Base-by-base conservation (phyloP, 768 basidiomycete genomes). In the Boletus rubropictus region DNA sequence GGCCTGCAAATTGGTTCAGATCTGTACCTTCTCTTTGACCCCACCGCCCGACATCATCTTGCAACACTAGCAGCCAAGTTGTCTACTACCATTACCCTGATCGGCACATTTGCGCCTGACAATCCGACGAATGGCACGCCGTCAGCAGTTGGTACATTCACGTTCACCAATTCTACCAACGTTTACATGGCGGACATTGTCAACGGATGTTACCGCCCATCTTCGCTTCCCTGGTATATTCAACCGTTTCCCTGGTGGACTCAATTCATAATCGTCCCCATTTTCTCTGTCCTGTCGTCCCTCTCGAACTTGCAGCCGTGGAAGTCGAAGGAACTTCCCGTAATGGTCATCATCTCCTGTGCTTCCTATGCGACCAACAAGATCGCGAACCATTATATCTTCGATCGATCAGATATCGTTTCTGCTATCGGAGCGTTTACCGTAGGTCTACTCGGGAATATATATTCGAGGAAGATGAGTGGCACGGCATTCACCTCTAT, bases 401-500 rank as follows among this genome's bases (percentile, higher is more conserved):
- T 88, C 70, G 82, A 85, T 63, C 82, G 86, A 14, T 86, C 86
- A 5, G 89, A 92, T 56, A 71, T 91, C 37, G 88, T 89, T 15
- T 87, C 86, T 44, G 85, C 86, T 9, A 87, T 91, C 57, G 89
- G 89, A 1, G 87, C 89, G 15, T 89, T 89, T 54, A 85, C 82
- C 1, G 82, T 88, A 17, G 87, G 88, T 18, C 52, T 89, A 24
- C 68, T 89, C 17, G 89, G 88, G 3, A 90, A 90, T 57, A 65
- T 85, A 2, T 90, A 90, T 64, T 90, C 89, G 33, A 75, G 89
- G 38, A 80, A 79, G 61, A 83, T 87, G 77, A 78, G 84, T 7
- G 89, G 89, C 7, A 91, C 89, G 4, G 89, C 89, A 17, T 92
- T 92, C 66, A 89, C 89, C 9, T 82, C 82, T 2, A 93, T 93